Evolutionary conservation across 106 monocot species (phyloP).

Genomic region (Platanthera zijinensis): DNA sequence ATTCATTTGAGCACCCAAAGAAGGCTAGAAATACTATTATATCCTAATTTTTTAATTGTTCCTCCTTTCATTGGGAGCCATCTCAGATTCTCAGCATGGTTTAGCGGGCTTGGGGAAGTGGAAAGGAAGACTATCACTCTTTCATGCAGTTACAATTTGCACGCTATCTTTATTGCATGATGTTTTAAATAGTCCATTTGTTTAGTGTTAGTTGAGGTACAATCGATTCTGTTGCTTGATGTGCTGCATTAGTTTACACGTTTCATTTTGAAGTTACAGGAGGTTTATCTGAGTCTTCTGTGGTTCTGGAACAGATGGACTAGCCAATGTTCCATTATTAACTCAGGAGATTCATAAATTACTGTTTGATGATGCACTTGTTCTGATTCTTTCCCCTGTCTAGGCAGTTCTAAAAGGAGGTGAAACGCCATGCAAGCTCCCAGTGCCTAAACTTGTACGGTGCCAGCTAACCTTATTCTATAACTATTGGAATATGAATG

Average conservation of each 20-base stretch:
- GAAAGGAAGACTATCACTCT: not conserved
- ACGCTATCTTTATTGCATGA: not conserved
- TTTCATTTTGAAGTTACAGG: no score
- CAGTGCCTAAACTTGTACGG: conserved; percentile 47
- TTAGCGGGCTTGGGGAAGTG: not conserved
- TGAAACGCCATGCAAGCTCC: conserved; percentile 9
- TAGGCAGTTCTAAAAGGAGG: conserved; percentile 48
- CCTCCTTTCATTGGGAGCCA: no score
- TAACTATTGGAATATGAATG: conserved; percentile 85
- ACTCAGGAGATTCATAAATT: not conserved
- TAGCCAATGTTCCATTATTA: not conserved
- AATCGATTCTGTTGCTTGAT: no score
- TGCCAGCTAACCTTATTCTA: conserved; percentile 80
- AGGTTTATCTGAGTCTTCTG: not conserved
- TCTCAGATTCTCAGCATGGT: no score
- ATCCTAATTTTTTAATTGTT: no score
- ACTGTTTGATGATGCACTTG: not conserved
- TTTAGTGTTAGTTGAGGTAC: not conserved
- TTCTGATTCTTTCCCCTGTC: conserved; percentile 9
- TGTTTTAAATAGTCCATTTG: not conserved
- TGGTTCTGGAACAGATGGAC: not conserved
- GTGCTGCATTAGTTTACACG: no score
- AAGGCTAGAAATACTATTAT: no score
- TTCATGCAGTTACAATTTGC: not conserved
- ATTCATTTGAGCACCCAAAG: no score